Evolutionary conservation across 225 moss, liverwort and hornwort species (phyloP), one percentile per base, ranked within the genome.

Genomic region (Marchantia paleacea): DNA sequence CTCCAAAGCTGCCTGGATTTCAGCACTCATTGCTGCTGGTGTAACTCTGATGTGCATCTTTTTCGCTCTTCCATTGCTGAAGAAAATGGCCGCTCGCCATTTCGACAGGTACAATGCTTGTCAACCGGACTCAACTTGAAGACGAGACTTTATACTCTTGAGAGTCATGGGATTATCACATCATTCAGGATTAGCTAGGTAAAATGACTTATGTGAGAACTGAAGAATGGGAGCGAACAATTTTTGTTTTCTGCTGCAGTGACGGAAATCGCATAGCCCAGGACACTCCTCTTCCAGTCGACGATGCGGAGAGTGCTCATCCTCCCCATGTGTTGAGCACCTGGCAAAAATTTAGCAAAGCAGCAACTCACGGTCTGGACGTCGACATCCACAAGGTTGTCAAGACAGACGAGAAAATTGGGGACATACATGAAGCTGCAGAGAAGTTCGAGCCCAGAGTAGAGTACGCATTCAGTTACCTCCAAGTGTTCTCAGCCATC

Each of bases 401-500:
- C 29, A 87, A 90, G 73, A 93, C 88, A 16, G 90, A 91, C 29
- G 85, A 90, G 19, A 72, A 61, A 39, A 65, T 93, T 58, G 78
- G 83, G 31, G 90, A 81, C 8, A 89, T 91, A 26, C 92, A 93
- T 80, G 91, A 91, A 51, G 51, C 78, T 10, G 92, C 92, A 0
- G 92, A 93, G 50, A 69, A 84, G 0, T 93, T 93, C 77, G 89
- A 91, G 82, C 87, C 90, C 0, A 83, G 92, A 0, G 92, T 93
- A 55, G 92, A 93, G 72, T 93, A 91, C 48, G 85, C 92, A 1
- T 93, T 91, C 85, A 88, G 87, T 0, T 90, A 91, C 77, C 89
- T 87, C 64, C 86, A 92, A 86, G 92, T 93, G 0, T 92, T 92
- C 77, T 90, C 89, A 7, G 92, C 92, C 52, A 92, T 92, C 29